A percentile compares a stretch with the other conserved stretches of the same genome.
phyloP scores from a whole-genome alignment of 1,139 yeast genomes.

The Kodamaea ohmeri region DNA sequence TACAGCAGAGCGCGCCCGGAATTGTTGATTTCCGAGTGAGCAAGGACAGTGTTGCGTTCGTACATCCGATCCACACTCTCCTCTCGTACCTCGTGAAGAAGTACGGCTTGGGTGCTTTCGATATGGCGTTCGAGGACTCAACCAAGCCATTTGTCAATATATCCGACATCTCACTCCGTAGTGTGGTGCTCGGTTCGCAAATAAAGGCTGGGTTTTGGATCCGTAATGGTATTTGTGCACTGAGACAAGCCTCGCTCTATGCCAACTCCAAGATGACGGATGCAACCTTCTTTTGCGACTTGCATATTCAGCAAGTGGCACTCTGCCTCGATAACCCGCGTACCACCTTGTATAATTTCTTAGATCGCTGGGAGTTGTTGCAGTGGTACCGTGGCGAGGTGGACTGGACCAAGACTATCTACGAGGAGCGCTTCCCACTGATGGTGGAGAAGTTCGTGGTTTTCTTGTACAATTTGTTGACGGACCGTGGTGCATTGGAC shows the following conservation, averaged over 20 bases:
- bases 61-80: constrained; percentile 59
- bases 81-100: constrained; percentile 41
- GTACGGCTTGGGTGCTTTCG: constrained; percentile 25
- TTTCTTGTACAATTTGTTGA: constrained; percentile 54
- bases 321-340: constrained; percentile 45
- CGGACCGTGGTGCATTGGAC: constrained; percentile 53
- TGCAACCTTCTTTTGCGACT: constrained; percentile 41
- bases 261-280: constrained; percentile 37
- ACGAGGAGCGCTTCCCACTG: constrained; percentile 54
- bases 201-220: constrained; percentile 85
- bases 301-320: constrained; percentile 57
- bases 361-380: constrained; percentile 61
- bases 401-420: constrained; percentile 40
- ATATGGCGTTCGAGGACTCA: constrained; percentile 6
- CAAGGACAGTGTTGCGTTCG: constrained; percentile 48
- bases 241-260: constrained; percentile 45
- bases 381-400: constrained; percentile 49
- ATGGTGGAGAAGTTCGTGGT: constrained; percentile 54
- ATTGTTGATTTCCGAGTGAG: constrained; percentile 46
- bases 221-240: constrained; percentile 64
- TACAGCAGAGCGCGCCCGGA: constrained; percentile 32
- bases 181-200: constrained; percentile 69
- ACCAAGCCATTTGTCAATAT: constrained; percentile 36
- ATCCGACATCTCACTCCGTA: constrained; percentile 57
- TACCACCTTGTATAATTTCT: constrained; percentile 42